Percentiles rank a stretch among this genome's conserved stretches.
These are phyloP conservation scores for Massariosphaeria phaeospora DNA, from an alignment of 495 filamentous ascomycete species.

Conservation along the genomic window DNA sequence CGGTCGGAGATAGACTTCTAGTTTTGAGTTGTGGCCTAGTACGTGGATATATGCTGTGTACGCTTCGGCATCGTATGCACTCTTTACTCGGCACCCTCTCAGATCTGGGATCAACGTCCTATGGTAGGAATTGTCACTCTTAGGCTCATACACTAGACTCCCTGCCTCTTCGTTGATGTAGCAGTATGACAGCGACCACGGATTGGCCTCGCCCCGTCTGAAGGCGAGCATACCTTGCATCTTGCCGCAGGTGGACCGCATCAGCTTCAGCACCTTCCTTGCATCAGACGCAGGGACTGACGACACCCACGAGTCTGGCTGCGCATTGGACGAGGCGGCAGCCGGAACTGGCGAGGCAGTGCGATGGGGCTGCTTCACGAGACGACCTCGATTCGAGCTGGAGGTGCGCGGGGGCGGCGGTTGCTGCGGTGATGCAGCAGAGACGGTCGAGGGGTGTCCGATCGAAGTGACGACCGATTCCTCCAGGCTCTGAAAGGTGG, in stretches of 20 bases:
- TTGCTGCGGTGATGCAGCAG: slow-evolving; percentile 23
- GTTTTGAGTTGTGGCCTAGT: slow-evolving; percentile 60
- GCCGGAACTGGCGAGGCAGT: slow-evolving; percentile 26
- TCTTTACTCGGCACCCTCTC: slow-evolving; percentile 74
- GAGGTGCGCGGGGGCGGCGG: slow-evolving; percentile 22
- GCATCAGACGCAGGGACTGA: slow-evolving; percentile 58
- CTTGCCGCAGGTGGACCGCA: slow-evolving; percentile 62
- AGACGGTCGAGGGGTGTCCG: slow-evolving; percentile 29
- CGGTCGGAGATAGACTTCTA: slow-evolving; percentile 71
- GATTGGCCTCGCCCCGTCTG: slow-evolving; percentile 48
- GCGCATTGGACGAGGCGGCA: slow-evolving; percentile 26
- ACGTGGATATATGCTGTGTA: slow-evolving; percentile 74
- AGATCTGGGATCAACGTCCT: slow-evolving; percentile 72
- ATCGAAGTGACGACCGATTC: slow-evolving; percentile 34
- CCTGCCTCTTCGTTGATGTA: slow-evolving; percentile 65
- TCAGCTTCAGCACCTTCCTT: slow-evolving; percentile 59
- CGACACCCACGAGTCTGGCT: slow-evolving; percentile 38
- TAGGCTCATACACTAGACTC: slow-evolving; percentile 59
- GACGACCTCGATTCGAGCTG: slow-evolving; percentile 23
- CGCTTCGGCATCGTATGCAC: slow-evolving; percentile 53
- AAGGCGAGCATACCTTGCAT: slow-evolving; percentile 69
- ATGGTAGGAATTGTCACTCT: slow-evolving; percentile 52
- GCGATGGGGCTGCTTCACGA: slow-evolving; percentile 29
- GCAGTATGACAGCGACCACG: slow-evolving; percentile 59
- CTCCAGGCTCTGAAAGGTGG: slow-evolving; percentile 32